phyloP scores from a whole-genome alignment of 176 grass and related monocot genomes.

The Ananas comosus region DNA sequence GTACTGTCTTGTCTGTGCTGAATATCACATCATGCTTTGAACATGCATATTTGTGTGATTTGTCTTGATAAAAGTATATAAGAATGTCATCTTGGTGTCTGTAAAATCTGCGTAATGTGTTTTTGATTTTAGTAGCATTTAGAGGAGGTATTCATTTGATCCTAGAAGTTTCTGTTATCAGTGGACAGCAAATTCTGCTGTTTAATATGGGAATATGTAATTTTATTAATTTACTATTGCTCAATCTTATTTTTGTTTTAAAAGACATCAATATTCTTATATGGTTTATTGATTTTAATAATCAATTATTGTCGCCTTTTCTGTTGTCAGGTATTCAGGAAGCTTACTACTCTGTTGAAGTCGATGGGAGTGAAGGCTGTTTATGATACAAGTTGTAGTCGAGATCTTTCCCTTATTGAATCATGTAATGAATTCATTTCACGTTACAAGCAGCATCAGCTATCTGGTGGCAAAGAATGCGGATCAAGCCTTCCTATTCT shows the following conservation, averaged over 20 bases:
- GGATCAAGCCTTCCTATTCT: slow-evolving; percentile 60
- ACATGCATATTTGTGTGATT: neutral
- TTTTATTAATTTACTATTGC: neutral
- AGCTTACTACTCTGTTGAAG: slow-evolving; percentile 74
- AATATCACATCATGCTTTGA: neutral
- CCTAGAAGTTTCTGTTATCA: no score
- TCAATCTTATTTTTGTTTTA: no score
- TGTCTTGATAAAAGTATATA: no score
- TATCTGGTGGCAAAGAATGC: slow-evolving; percentile 33
- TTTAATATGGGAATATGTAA: neutral
- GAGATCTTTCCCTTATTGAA: slow-evolving; percentile 84
- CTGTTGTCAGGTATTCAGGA: slow-evolving; percentile 58
- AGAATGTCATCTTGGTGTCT: neutral
- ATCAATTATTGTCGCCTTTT: slow-evolving; percentile 4
- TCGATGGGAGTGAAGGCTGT: slow-evolving; percentile 75
- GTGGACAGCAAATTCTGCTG: no score
- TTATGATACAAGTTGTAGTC: slow-evolving; percentile 76
- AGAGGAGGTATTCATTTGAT: no score
- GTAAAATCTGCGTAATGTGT: no score
- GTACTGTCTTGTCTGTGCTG: neutral
- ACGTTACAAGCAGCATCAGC: slow-evolving; percentile 42
- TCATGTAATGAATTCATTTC: slow-evolving; percentile 91
- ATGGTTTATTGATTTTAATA: neutral
- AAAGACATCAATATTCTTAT: neutral
- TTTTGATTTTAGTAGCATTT: no score